A percentile compares a stretch with the other conserved stretches of the same genome.
Evolutionary conservation across 306 rosid genomes (phyloP).

Genomic region (Cucurbita ficifolia): DNA sequence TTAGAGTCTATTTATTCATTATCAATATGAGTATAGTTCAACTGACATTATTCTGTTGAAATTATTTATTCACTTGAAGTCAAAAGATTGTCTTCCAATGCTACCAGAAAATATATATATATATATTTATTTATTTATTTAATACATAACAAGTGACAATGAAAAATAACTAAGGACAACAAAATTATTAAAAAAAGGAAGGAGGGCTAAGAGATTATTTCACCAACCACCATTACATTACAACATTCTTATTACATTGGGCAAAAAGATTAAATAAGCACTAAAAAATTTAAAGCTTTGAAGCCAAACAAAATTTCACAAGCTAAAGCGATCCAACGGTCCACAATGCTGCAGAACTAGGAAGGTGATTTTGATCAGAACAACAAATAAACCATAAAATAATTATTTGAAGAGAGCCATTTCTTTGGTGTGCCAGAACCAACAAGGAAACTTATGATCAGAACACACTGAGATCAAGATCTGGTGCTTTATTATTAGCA

Average conservation of each 20-base stretch:
- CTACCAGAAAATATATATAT: too few relatives aligned
- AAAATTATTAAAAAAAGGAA: background rate
- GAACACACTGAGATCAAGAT: conserved; percentile 44
- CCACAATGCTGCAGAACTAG: background rate
- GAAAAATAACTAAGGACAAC: background rate
- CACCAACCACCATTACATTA: background rate
- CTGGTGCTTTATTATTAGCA: conserved; percentile 17
- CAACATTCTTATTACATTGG: conserved; percentile 4
- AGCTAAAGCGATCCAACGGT: background rate
- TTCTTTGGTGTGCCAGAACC: background rate
- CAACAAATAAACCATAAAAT: background rate
- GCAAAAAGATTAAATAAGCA: background rate
- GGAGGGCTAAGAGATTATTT: background rate
- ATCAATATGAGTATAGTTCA: too few relatives aligned
- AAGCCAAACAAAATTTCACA: background rate
- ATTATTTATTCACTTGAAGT: too few relatives aligned
- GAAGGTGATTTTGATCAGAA: background rate
- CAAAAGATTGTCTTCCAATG: too few relatives aligned
- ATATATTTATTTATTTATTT: too few relatives aligned
- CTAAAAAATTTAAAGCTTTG: background rate
- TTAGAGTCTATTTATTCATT: too few relatives aligned
- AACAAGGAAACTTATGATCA: conserved; percentile 26
- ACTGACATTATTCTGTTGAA: too few relatives aligned
- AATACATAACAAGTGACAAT: too few relatives aligned
- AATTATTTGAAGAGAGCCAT: background rate